These are phyloP conservation scores for Skeletonema grethae DNA, from an alignment of 108 stramenopile species.

Conservation along the genomic window DNA sequence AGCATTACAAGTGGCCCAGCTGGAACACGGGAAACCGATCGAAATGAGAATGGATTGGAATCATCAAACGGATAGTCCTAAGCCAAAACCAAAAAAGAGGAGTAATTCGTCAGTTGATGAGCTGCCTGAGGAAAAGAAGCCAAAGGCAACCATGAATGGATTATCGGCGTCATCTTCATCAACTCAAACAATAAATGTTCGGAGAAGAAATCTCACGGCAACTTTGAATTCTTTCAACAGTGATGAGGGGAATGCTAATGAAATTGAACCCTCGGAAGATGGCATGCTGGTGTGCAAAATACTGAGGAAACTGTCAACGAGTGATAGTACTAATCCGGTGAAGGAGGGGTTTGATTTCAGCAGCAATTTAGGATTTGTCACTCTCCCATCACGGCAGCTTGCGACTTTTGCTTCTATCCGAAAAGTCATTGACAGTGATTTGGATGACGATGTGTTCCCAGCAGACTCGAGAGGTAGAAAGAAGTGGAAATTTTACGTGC, in stretches of 20 bases:
- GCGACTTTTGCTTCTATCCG: slow-evolving; percentile 69
- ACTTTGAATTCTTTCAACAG: slow-evolving; percentile 18
- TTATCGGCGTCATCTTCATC: background rate
- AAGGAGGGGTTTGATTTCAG: slow-evolving; percentile 39
- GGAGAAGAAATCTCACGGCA: slow-evolving; percentile 25
- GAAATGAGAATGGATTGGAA: slow-evolving; percentile 87
- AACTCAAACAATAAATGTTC: slow-evolving; percentile 1
- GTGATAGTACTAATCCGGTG: background rate
- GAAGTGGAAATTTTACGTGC: slow-evolving; percentile 77
- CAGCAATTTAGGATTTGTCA: slow-evolving; percentile 71
- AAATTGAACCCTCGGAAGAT: slow-evolving; percentile 48
- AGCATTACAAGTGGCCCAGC: slow-evolving; percentile 68
- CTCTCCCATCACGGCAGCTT: slow-evolving; percentile 53
- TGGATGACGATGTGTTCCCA: slow-evolving; percentile 59
- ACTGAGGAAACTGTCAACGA: slow-evolving; percentile 17
- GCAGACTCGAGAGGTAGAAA: slow-evolving; percentile 10
- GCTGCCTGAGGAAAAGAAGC: slow-evolving; percentile 1
- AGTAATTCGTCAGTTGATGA: background rate
- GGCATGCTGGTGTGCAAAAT: slow-evolving; percentile 49
- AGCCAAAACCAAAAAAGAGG: slow-evolving; percentile 7
- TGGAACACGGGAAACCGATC: slow-evolving; percentile 74
- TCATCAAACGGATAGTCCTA: slow-evolving; percentile 38
- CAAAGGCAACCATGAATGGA: background rate
- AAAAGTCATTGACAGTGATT: slow-evolving; percentile 55
- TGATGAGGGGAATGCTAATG: slow-evolving; percentile 22